Conservation (phyloP, 192 early-diverging fungal species). For the Rhizophagus prolifer region DNA sequence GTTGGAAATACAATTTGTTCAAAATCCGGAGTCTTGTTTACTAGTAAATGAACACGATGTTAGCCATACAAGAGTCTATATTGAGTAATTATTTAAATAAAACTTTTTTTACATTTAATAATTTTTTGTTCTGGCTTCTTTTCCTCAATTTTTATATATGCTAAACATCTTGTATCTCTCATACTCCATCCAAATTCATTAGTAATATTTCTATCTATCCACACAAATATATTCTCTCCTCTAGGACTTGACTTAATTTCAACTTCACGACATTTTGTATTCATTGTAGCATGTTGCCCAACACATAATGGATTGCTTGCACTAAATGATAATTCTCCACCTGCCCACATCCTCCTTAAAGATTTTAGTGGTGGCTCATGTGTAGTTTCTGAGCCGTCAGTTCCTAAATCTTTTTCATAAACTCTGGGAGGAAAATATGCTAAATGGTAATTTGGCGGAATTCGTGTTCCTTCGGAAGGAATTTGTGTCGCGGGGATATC, state of each 20-base stretch:
- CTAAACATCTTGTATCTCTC: constrained; percentile 66
- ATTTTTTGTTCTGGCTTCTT: constrained; percentile 30
- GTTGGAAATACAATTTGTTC: constrained; percentile 55
- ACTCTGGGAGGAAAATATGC: constrained; percentile 77
- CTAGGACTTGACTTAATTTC: constrained; percentile 50
- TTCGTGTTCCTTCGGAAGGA: constrained; percentile 34
- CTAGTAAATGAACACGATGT: constrained; percentile 24
- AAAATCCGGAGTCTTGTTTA: constrained; percentile 61
- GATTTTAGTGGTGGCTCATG: constrained; percentile 78
- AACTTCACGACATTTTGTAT: constrained; percentile 53
- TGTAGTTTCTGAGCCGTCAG: constrained; percentile 81
- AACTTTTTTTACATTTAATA: constrained; percentile 35
- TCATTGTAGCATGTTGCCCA: constrained; percentile 63
- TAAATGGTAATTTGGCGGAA: constrained; percentile 77
- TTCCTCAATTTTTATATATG: constrained; percentile 54
- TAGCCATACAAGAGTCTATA: background rate
- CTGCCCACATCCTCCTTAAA: constrained; percentile 85
- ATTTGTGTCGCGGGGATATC: background rate
- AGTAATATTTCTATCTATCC: constrained; percentile 58
- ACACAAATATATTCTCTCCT: constrained; percentile 69
- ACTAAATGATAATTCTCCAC: constrained; percentile 66
- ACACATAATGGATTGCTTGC: constrained; percentile 59
- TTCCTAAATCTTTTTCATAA: constrained; percentile 62
- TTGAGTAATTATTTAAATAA: too few species aligned
- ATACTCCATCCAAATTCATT: constrained; percentile 63